Percentiles rank a stretch among this genome's conserved stretches.
phyloP scores from a whole-genome alignment of 805 yeast species.

The Lipomyces chichibuensis region DNA sequence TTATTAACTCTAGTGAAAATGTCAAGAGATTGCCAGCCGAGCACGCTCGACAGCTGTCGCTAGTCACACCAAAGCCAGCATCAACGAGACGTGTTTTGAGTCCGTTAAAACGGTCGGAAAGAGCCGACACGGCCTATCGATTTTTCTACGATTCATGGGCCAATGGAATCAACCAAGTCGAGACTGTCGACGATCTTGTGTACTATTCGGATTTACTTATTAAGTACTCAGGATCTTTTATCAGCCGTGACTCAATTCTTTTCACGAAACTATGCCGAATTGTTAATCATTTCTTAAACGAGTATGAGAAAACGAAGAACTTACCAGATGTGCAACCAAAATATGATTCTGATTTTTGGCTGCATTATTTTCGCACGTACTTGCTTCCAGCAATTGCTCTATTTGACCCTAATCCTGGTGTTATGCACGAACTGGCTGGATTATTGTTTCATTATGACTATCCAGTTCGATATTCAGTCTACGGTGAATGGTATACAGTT shows the following conservation, averaged over 20 bases:
- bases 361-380: conserved; percentile 63
- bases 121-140: conserved; percentile 21
- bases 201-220: conserved; percentile 55
- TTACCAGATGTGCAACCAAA: conserved; percentile 9
- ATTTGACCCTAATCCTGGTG: conserved; percentile 59
- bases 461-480: conserved; percentile 71
- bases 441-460: conserved; percentile 58
- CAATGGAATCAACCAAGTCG: conserved; percentile 47
- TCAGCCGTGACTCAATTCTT: conserved; percentile 54
- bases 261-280: conserved; percentile 65
- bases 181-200: conserved; percentile 51
- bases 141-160: conserved; percentile 51
- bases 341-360: conserved; percentile 51
- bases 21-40: conserved; percentile 15
- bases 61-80: conserved; percentile 13
- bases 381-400: conserved; percentile 65
- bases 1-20: conserved; percentile 11
- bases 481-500: conserved; percentile 72
- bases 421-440: conserved; percentile 61
- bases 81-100: conserved; percentile 23
- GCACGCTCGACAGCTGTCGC: neutral
- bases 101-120: conserved; percentile 27
- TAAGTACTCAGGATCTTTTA: conserved; percentile 57
- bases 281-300: conserved; percentile 41
- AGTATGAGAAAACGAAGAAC: conserved; percentile 26